phyloP scores from a whole-genome alignment of 2,329 filamentous ascomycete genomes.

The Beauveria caledonica region DNA sequence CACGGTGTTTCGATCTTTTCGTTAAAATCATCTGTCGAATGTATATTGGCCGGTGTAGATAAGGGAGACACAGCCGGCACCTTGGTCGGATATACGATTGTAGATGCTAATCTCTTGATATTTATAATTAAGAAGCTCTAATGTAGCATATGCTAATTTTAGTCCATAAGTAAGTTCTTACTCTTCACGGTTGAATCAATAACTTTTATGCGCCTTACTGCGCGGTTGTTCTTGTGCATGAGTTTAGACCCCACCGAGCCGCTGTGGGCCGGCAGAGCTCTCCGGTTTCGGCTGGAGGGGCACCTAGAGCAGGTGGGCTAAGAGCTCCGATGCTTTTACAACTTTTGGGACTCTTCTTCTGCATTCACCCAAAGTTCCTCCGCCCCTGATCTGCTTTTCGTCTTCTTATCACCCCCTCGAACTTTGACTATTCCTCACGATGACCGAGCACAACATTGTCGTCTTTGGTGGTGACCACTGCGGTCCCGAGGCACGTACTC shows the following conservation, averaged over 20 bases:
- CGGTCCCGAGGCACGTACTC: slow-evolving; percentile 61
- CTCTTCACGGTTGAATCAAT: neutral
- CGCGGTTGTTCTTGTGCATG: neutral
- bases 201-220: neutral
- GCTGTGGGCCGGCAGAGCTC: slow-evolving; percentile 1
- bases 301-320: neutral
- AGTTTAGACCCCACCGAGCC: neutral
- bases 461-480: slow-evolving; percentile 79
- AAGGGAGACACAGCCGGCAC: neutral
- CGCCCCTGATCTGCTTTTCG: too few relatives aligned
- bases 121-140: neutral
- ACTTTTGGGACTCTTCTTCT: neutral
- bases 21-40: slow-evolving; percentile 19
- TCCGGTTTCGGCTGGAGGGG: slow-evolving; percentile 33
- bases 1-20: slow-evolving; percentile 35
- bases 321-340: neutral
- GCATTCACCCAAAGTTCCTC: too few relatives aligned
- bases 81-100: slow-evolving; percentile 14
- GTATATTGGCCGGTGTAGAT: neutral
- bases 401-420: too few relatives aligned
- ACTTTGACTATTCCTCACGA: slow-evolving; percentile 22
- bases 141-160: neutral
- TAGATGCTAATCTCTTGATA: slow-evolving; percentile 2
- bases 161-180: neutral
- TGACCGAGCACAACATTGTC: slow-evolving; percentile 69